phyloP scores from a whole-genome alignment of 1,139 yeast genomes.

The Ogataea hybrid region DNA sequence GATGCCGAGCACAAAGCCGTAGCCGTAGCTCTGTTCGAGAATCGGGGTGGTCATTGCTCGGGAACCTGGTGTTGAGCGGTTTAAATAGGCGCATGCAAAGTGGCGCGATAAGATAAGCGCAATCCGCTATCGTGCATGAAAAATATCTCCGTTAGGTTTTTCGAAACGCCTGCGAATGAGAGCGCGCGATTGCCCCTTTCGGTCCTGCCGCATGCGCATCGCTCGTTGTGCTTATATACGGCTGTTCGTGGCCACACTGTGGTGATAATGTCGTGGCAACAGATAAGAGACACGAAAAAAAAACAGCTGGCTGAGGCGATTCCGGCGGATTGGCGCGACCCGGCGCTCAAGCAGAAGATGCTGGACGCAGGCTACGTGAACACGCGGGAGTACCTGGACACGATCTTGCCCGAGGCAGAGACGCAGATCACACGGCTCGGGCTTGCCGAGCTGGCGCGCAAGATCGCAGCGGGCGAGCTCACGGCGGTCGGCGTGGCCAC shows the following conservation, averaged over 20 bases:
- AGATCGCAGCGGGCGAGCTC: slow-evolving; percentile 31
- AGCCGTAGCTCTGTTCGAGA: slow-evolving; percentile 42
- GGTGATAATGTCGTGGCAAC: slow-evolving; percentile 21
- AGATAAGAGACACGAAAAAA: slow-evolving; percentile 22
- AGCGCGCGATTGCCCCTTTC: background rate
- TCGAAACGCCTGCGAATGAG: background rate
- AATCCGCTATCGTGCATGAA: background rate
- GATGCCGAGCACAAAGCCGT: slow-evolving; percentile 78
- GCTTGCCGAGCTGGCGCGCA: slow-evolving; percentile 31
- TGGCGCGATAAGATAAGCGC: background rate
- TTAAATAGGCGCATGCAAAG: background rate
- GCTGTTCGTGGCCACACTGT: background rate
- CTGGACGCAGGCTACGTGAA: slow-evolving; percentile 16
- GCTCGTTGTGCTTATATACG: background rate
- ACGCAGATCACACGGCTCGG: slow-evolving; percentile 19
- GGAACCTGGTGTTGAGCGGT: background rate
- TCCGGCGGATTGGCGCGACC: slow-evolving; percentile 28
- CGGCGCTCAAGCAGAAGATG: slow-evolving; percentile 16
- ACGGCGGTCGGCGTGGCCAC: slow-evolving; percentile 41
- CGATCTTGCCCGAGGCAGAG: slow-evolving; percentile 25
- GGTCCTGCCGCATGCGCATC: background rate
- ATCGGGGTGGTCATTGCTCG: background rate
- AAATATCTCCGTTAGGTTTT: background rate
- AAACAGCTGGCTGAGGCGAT: slow-evolving; percentile 20
- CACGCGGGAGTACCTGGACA: slow-evolving; percentile 19